These are phyloP conservation scores for Flueggea neowawraea DNA, from an alignment of 441 rosid species.

Conservation along the genomic window DNA sequence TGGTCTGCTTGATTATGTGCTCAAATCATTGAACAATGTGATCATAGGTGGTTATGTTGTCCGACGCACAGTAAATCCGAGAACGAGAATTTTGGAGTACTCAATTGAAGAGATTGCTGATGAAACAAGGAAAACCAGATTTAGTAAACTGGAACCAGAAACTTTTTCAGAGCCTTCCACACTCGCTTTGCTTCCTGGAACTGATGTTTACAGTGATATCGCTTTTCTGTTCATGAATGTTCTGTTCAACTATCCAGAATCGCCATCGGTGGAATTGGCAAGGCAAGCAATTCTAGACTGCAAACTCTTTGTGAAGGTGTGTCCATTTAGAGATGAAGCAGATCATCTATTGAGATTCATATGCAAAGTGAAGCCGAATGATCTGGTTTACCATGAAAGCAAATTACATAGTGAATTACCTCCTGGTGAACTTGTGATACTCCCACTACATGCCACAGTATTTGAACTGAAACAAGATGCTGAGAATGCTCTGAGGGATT, in stretches of 20 bases:
- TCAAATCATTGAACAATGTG: slow-evolving; percentile 85
- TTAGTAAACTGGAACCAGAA: slow-evolving; percentile 11
- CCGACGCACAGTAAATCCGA: slow-evolving; percentile 53
- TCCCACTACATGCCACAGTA: slow-evolving; percentile 63
- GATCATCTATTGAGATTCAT: slow-evolving; percentile 46
- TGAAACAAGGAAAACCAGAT: slow-evolving; percentile 5
- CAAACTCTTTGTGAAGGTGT: slow-evolving; percentile 73
- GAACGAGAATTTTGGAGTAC: slow-evolving; percentile 68
- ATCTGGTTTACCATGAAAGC: slow-evolving; percentile 13
- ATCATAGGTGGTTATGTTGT: slow-evolving; percentile 54
- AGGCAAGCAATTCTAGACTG: slow-evolving; percentile 58
- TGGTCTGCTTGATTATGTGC: slow-evolving; percentile 80
- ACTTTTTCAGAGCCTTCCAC: slow-evolving; percentile 13
- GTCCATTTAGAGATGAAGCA: slow-evolving; percentile 52
- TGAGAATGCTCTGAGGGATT: slow-evolving; percentile 60
- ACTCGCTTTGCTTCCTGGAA: slow-evolving; percentile 31
- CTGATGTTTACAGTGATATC: slow-evolving; percentile 55
- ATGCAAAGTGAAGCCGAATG: slow-evolving; percentile 45
- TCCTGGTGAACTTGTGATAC: slow-evolving; percentile 55
- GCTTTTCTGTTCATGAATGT: slow-evolving; percentile 43
- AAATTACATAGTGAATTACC: slow-evolving; percentile 18
- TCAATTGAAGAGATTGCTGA: slow-evolving; percentile 50
- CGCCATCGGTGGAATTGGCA: slow-evolving; percentile 45
- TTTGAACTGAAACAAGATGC: slow-evolving; percentile 63
- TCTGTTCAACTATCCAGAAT: slow-evolving; percentile 52